Evolutionary conservation across 352 stramenopile species (phyloP), one percentile per base, ranked within the genome.

Genomic region (Pythium insidiosum): DNA sequence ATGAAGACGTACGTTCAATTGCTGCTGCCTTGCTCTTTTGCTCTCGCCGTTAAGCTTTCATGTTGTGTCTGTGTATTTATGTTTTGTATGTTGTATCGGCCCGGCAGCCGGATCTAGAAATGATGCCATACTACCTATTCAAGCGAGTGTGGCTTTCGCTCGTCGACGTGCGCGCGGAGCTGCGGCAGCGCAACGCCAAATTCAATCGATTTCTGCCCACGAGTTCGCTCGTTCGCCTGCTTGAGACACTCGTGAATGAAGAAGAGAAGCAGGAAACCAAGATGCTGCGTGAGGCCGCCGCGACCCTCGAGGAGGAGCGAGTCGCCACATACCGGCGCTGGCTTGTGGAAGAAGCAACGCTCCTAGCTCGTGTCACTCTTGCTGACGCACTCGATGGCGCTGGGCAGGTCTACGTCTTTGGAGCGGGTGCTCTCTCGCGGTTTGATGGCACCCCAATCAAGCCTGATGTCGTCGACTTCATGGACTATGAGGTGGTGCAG

Each of bases 331-430:
- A 83, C 24, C 53, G 78, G 2, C 57, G 74, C 6, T 53, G 66
- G 16, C 46, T 88, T 0, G 61, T 86, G 2, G 53, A 64, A 3
- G 68, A 87, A 47, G 69, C 75, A 0, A 50, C 66, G 11, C 31
- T 68, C 6, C 56, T 84, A 6, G 59, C 78, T 1, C 61, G 54
- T 3, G 50, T 78, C 0, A 47, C 70, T 9, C 50, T 91, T 5
- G 38, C 54, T 0, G 70, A 87, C 6, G 75, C 79, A 0, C 43
- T 91, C 7, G 79, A 91, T 56, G 76, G 72, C 18, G 73, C 76
- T 10, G 79, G 79, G 0, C 79, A 91, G 21, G 79, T 91, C 0
- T 91, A 91, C 33, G 53, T 85, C 19, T 89, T 91, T 26, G 76
- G 79, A 3, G 83, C 75, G 48, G 79, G 76, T 21, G 47, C 70